Conservation (phyloP, 78 protist species). For the Chrysochromulina parva region DNA sequence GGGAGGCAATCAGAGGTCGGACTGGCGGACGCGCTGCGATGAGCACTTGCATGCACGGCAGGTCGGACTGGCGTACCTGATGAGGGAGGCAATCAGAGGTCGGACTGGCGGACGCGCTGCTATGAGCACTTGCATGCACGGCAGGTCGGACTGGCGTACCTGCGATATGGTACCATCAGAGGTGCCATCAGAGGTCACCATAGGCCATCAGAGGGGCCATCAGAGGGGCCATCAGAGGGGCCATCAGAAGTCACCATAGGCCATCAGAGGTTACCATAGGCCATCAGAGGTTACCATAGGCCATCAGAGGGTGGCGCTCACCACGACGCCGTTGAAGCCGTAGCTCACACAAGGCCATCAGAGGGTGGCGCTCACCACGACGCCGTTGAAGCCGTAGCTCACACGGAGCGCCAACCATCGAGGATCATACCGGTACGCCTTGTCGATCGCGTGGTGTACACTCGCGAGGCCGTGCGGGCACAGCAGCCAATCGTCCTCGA, state of each 20-base stretch:
- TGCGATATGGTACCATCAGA: too few relatives aligned
- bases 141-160: too few relatives aligned
- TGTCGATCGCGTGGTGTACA: not conserved
- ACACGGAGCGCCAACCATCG: not conserved
- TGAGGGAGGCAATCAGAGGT: not conserved
- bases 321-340: conserved; percentile 13
- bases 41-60: not conserved
- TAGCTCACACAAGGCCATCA: not conserved
- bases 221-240: too few relatives aligned
- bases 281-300: too few relatives aligned
- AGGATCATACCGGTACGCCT: not conserved
- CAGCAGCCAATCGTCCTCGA: conserved; percentile 24
- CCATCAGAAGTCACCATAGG: too few relatives aligned
- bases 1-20: too few relatives aligned
- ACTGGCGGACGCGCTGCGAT: too few relatives aligned
- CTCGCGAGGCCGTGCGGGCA: not conserved
- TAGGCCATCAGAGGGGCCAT: too few relatives aligned
- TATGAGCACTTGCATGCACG: too few relatives aligned
- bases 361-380: not conserved
- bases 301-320: not conserved
- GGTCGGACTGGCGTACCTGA: not conserved
- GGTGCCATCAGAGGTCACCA: too few relatives aligned
- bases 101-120: too few relatives aligned
- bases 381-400: conserved; percentile 5
- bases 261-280: too few relatives aligned